Evolutionary conservation across 1,284 basidiomycete species (phyloP).

Genomic region (Fomitopsis palustris): DNA sequence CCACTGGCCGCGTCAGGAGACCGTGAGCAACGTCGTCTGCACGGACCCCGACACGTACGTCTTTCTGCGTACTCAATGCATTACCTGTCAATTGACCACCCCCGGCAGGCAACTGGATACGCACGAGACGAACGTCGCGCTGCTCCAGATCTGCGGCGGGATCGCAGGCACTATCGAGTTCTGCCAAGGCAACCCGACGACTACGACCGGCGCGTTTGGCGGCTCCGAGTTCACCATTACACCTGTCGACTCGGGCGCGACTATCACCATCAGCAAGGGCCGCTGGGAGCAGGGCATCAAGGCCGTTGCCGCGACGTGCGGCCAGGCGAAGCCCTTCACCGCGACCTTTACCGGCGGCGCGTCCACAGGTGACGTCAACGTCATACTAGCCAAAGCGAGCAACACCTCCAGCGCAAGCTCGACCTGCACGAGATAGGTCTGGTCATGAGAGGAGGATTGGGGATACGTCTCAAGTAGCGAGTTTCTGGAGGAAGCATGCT

Average conservation of each 20-base stretch:
- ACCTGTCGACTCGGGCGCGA: conserved; percentile 25
- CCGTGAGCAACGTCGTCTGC: conserved; percentile 4
- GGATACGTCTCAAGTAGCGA: not conserved
- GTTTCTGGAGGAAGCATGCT: not conserved
- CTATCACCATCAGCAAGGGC: conserved; percentile 32
- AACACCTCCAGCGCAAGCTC: not conserved
- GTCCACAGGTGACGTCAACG: conserved; percentile 26
- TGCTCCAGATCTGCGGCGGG: conserved; percentile 30
- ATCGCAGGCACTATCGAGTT: conserved; percentile 30
- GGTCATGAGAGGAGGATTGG: not conserved
- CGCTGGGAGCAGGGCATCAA: conserved; percentile 34
- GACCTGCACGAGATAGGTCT: not conserved
- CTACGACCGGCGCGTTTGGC: conserved; percentile 25
- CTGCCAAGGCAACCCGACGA: conserved; percentile 29
- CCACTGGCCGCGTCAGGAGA: not conserved
- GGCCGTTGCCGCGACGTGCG: conserved; percentile 27
- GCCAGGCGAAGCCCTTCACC: conserved; percentile 29
- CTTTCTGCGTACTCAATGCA: not conserved
- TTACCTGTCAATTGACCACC: not conserved
- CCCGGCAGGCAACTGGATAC: conserved; percentile 24
- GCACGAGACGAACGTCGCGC: conserved; percentile 31
- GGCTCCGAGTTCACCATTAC: conserved; percentile 27
- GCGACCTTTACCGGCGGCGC: conserved; percentile 28
- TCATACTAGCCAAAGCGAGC: conserved; percentile 4
- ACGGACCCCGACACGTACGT: conserved; percentile 12